Conservation (phyloP, 208 protist genomes). For the Crithidia acanthocephali region DNA sequence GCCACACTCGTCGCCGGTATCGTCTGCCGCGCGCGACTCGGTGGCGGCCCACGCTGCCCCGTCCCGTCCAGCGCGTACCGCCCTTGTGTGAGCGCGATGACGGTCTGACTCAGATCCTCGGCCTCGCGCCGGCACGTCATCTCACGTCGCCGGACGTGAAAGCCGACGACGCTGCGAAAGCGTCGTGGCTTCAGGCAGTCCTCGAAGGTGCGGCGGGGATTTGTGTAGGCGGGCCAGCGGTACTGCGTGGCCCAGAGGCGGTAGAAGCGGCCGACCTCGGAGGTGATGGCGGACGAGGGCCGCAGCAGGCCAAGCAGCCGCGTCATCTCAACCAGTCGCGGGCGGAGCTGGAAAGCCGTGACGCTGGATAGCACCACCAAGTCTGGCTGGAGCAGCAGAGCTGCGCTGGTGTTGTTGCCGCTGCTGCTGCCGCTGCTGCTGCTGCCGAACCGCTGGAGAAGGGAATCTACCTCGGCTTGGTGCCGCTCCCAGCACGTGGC, state of each 20-base stretch:
- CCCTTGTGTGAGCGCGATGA: conserved; percentile 1
- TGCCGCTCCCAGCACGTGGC: conserved; percentile 18
- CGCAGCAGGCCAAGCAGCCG: conserved; percentile 26
- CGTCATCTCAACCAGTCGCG: conserved; percentile 17
- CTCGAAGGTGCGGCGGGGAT: conserved; percentile 9
- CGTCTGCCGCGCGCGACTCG: background rate
- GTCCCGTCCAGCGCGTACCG: conserved; percentile 22
- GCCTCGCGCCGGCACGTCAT: conserved; percentile 19
- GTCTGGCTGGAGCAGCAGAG: background rate
- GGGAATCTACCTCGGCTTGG: background rate
- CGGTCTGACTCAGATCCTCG: conserved; percentile 12
- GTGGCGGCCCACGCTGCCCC: background rate
- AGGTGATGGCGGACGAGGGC: conserved; percentile 16
- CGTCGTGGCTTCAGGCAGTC: conserved; percentile 19
- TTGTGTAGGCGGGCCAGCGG: conserved; percentile 12
- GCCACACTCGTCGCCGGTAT: background rate
- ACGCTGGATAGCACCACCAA: conserved; percentile 21
- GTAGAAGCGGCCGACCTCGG: conserved; percentile 27
- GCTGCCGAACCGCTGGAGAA: background rate
- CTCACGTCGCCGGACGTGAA: conserved; percentile 24
- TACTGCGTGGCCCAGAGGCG: conserved; percentile 13
- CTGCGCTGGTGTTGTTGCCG: background rate
- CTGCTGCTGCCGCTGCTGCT: background rate
- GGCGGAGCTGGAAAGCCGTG: conserved; percentile 23
- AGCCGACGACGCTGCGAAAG: conserved; percentile 4